Evolutionary conservation across 2,329 filamentous ascomycete species (phyloP).

Genomic region (Neofusicoccum ribis): DNA sequence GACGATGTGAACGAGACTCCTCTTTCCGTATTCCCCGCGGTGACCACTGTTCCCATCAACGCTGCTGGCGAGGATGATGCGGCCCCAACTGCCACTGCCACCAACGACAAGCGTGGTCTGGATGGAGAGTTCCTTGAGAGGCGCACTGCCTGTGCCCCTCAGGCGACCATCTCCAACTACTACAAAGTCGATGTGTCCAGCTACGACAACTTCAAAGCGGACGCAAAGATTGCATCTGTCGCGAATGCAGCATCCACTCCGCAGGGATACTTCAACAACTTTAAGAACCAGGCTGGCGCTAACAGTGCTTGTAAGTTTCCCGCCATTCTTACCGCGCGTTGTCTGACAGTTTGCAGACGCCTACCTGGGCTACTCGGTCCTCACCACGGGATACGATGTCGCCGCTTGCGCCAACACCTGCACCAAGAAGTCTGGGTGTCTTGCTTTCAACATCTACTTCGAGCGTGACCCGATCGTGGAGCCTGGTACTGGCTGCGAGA

Average conservation of each 20-base stretch:
- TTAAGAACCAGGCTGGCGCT: background rate
- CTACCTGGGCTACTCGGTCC: background rate
- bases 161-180: conserved; percentile 16
- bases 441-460: conserved; percentile 28
- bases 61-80: conserved; percentile 15
- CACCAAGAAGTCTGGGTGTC: conserved; percentile 20
- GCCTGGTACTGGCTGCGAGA: conserved; percentile 21
- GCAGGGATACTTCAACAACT: background rate
- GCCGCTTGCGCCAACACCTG: conserved; percentile 22
- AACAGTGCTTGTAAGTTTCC: background rate
- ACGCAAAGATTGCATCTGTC: background rate
- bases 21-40: conserved; percentile 19
- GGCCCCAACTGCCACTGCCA: background rate
- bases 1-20: conserved; percentile 16
- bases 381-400: conserved; percentile 19
- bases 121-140: background rate
- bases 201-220: background rate
- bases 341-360: background rate
- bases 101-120: conserved; percentile 18
- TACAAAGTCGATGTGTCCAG: background rate
- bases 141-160: conserved; percentile 21
- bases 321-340: too few species aligned
- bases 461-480: conserved; percentile 23
- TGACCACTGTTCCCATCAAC: conserved; percentile 13
- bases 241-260: background rate